phyloP scores from a whole-genome alignment of 2,329 filamentous ascomycete genomes.

The Chaetomium olivaceum region DNA sequence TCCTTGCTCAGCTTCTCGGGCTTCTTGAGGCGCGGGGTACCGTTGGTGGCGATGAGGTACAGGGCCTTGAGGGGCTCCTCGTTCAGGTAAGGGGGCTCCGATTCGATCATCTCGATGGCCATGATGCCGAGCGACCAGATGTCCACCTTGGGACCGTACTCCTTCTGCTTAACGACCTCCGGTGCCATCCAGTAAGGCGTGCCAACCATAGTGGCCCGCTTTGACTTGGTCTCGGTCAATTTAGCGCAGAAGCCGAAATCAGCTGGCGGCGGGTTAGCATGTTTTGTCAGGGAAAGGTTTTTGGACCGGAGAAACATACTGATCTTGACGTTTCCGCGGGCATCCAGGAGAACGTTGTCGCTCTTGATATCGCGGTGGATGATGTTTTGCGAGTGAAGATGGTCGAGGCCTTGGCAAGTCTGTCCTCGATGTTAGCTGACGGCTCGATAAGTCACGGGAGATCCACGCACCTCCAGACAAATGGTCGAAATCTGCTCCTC shows the following conservation, averaged over 20 bases:
- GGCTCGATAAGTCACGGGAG: neutral
- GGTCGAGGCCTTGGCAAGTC: constrained; percentile 94
- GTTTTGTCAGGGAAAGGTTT: neutral
- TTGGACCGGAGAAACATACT: constrained; percentile 62
- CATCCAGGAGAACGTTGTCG: constrained; percentile 94
- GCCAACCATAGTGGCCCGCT: constrained; percentile 98
- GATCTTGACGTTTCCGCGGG: constrained; percentile 94
- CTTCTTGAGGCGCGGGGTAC: constrained; percentile 95
- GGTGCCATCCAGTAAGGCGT: constrained; percentile 99
- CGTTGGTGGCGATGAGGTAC: constrained; percentile 97
- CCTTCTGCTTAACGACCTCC: constrained; percentile 98
- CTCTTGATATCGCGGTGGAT: constrained; percentile 99
- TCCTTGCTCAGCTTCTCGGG: constrained; percentile 97
- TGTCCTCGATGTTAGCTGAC: constrained; percentile 42
- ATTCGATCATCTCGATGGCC: constrained; percentile 99
- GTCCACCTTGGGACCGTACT: constrained; percentile 97
- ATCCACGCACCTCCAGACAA: constrained; percentile 78
- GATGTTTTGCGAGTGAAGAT: constrained; percentile 93
- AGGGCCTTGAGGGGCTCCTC: constrained; percentile 96
- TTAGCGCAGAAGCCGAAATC: constrained; percentile 99
- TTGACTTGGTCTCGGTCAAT: constrained; percentile 92
- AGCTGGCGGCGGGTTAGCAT: constrained; percentile 52
- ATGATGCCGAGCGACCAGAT: constrained; percentile 99
- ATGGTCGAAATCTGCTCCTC: constrained; percentile 98
- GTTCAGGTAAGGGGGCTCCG: constrained; percentile 95